A percentile compares a stretch with the other conserved stretches of the same genome.
These are phyloP conservation scores for Madurella fahalii DNA, from an alignment of 2,329 filamentous ascomycete genomes.

Conservation along the genomic window DNA sequence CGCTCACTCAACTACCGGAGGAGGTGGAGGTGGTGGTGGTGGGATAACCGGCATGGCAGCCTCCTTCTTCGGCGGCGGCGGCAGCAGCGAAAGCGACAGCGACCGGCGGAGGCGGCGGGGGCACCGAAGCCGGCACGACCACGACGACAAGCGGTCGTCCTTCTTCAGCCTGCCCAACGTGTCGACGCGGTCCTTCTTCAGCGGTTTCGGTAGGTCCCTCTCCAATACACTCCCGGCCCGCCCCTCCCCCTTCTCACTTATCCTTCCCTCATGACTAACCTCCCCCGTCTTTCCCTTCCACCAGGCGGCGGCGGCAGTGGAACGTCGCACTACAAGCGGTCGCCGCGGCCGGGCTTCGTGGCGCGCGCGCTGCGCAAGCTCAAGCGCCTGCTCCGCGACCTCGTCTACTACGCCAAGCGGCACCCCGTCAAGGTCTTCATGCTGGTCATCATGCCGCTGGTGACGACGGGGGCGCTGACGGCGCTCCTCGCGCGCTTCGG, in stretches of 20 bases:
- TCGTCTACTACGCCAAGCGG: slow-evolving; percentile 74
- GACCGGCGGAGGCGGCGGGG: not conserved
- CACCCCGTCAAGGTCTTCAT: slow-evolving; percentile 86
- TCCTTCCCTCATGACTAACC: no score
- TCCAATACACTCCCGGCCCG: not conserved
- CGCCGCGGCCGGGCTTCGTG: slow-evolving; percentile 76
- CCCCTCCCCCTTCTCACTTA: not conserved
- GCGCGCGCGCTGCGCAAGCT: slow-evolving; percentile 69
- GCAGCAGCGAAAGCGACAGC: slow-evolving; percentile 23
- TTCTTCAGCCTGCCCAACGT: slow-evolving; percentile 32
- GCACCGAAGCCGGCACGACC: slow-evolving; percentile 1
- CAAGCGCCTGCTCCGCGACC: slow-evolving; percentile 72
- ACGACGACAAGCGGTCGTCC: slow-evolving; percentile 40
- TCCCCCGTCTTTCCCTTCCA: not conserved
- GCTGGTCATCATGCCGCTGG: slow-evolving; percentile 79
- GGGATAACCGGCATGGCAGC: slow-evolving; percentile 34
- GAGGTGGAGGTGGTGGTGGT: slow-evolving; percentile 28
- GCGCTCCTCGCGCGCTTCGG: slow-evolving; percentile 77
- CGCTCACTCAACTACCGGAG: slow-evolving; percentile 30
- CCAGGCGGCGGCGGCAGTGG: slow-evolving; percentile 46
- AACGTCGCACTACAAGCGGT: slow-evolving; percentile 71
- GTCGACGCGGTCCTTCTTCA: slow-evolving; percentile 36
- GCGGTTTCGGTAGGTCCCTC: slow-evolving; percentile 35
- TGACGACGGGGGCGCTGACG: slow-evolving; percentile 77
- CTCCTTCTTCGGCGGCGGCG: slow-evolving; percentile 42